Evolutionary conservation across 1,139 yeast genomes (phyloP).

Genomic region (Arxiozyma slooffiae): DNA sequence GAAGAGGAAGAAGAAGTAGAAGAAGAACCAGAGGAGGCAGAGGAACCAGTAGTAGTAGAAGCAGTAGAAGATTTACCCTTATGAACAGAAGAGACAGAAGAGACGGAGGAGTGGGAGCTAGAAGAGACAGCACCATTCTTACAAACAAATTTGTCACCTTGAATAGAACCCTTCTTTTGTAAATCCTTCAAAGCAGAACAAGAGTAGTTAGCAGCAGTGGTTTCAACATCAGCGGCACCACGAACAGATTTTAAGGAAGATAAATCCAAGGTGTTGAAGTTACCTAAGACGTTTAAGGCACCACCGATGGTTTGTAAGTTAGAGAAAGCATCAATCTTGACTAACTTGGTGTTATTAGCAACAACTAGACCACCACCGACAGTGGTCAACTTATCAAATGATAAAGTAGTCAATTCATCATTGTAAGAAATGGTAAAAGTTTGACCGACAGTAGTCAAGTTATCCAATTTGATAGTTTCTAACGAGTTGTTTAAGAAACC

Average conservation of each 20-base stretch:
- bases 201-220: constrained; percentile 63
- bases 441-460: constrained; percentile 61
- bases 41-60: constrained; percentile 16
- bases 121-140: constrained; percentile 56
- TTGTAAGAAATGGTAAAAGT: constrained; percentile 70
- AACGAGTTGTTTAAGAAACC: constrained; percentile 62
- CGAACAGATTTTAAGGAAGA: constrained; percentile 63
- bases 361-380: constrained; percentile 86
- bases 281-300: constrained; percentile 75
- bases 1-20: constrained; percentile 29
- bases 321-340: constrained; percentile 62
- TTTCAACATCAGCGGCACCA: constrained; percentile 85
- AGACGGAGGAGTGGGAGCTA: constrained; percentile 35
- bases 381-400: constrained; percentile 57
- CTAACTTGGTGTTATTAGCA: constrained; percentile 70
- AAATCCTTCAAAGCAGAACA: constrained; percentile 66
- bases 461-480: constrained; percentile 47
- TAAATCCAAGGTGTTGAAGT: constrained; percentile 70
- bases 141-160: constrained; percentile 84
- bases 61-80: constrained; percentile 12
- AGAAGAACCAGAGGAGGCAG: constrained; percentile 17
- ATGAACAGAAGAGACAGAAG: constrained; percentile 28
- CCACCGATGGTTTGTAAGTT: constrained; percentile 69
- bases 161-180: constrained; percentile 66
- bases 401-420: constrained; percentile 57